Evolutionary conservation across 768 basidiomycete species (phyloP), one percentile per base, ranked within the genome.

Genomic region (Termitomyces sp.): DNA sequence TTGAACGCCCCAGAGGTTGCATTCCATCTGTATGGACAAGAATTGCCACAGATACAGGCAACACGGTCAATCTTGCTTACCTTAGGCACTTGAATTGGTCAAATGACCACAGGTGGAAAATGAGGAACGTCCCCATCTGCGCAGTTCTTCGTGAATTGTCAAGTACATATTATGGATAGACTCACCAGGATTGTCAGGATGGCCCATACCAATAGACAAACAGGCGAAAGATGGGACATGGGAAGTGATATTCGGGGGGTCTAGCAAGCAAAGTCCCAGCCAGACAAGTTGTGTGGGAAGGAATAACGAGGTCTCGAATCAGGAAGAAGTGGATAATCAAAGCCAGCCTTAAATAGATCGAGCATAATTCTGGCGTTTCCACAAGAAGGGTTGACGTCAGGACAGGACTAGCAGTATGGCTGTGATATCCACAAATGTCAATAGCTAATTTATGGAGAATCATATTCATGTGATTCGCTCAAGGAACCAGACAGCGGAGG

Each of bases 81-180:
- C 67, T 84, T 55, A 92, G 68, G 68, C 89, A 91, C 64, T 79
- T 82, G 76, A 93, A 93, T 58, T 80, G 78, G 68, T 93, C 91
- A 67, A 88, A 93, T 5, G 86, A 85, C 86, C 88, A 92, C 55
- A 92, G 71, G 66, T 92, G 90, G 67, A 82, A 87, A 1, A 91
- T 16, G 4, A 91, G 76, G 68, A 91, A 91, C 3, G 64, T 65
- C 1, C 79, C 81, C 5, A 89, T 72, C 89, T 91, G 48, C 6
- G 1, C 18, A 10, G 16, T 18, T 18, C 14, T 18, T 14, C 23
- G 49, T 36, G 3, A 46, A 2, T 3, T n/a, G 13, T 30, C 43
- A 38, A 23, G 5, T 3, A 12, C 26, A 14, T 20, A 49, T 13
- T n/a, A 57, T 46, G 8, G 16, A 13, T 50, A 38, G 0, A 75